Evolutionary conservation across 2,329 filamentous ascomycete species (phyloP).

Genomic region (Stagonosporopsis cucurbitacearum): DNA sequence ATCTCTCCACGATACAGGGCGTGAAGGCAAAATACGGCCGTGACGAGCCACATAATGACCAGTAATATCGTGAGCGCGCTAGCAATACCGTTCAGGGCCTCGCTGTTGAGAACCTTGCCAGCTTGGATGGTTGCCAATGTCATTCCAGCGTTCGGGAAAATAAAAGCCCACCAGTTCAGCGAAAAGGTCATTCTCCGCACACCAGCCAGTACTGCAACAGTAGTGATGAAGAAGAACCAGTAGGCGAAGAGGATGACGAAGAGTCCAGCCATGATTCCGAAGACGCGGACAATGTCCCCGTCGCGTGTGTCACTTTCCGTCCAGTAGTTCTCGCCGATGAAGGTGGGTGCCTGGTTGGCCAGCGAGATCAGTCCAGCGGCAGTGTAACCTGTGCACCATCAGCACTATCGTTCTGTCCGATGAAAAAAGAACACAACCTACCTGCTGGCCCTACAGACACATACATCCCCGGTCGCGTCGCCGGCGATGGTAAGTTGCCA

Average conservation of each 20-base stretch:
- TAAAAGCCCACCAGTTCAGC: constrained; percentile 63
- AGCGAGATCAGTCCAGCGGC: constrained; percentile 54
- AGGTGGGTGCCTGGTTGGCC: constrained; percentile 48
- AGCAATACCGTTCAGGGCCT: constrained; percentile 60
- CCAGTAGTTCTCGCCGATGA: constrained; percentile 46
- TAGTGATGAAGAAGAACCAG: constrained; percentile 59
- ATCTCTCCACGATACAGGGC: constrained; percentile 61
- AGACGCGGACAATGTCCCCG: constrained; percentile 48
- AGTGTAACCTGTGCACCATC: constrained; percentile 53
- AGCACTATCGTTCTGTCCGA: constrained; percentile 50
- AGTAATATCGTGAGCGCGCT: constrained; percentile 64
- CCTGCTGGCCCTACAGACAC: constrained; percentile 56
- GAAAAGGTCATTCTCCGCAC: constrained; percentile 49
- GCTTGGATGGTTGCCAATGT: constrained; percentile 65
- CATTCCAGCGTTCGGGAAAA: constrained; percentile 71
- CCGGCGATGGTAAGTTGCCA: constrained; percentile 56
- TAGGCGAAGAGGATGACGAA: constrained; percentile 59
- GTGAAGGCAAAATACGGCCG: constrained; percentile 56
- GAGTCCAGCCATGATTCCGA: constrained; percentile 54
- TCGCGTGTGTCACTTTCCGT: constrained; percentile 38
- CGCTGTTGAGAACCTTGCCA: constrained; percentile 60
- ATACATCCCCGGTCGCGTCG: constrained; percentile 58
- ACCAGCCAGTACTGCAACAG: constrained; percentile 48
- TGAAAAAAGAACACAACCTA: constrained; percentile 38
- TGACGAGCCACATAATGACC: constrained; percentile 62